phyloP scores from a whole-genome alignment of 208 protist genomes.

The Trichomonas vaginalis region DNA sequence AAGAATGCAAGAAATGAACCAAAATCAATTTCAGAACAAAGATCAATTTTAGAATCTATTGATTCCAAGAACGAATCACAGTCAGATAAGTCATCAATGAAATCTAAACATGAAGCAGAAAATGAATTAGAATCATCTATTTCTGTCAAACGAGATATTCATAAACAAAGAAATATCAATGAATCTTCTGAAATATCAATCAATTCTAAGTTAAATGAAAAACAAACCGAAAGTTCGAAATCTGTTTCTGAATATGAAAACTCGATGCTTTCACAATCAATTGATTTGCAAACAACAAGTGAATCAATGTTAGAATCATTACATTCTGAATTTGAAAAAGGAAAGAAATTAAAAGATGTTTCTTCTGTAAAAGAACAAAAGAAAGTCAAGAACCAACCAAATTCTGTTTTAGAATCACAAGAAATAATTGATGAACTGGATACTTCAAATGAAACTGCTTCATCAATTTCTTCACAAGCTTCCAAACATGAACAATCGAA shows the following conservation, averaged over 20 bases:
- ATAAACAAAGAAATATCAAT: background rate
- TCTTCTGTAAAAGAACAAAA: background rate
- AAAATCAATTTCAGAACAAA: background rate
- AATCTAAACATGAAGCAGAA: background rate
- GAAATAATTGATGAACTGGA: background rate
- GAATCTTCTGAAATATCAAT: background rate
- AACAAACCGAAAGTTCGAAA: background rate
- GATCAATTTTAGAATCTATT: background rate
- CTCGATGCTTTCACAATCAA: background rate
- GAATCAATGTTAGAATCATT: background rate
- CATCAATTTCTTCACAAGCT: background rate
- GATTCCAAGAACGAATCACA: background rate
- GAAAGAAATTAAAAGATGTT: background rate
- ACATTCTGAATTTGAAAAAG: background rate
- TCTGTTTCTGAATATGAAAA: background rate
- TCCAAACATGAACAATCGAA: background rate
- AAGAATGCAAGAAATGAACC: background rate
- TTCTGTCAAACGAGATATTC: background rate
- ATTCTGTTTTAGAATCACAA: background rate
- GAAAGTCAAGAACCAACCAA: background rate
- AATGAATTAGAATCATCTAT: background rate
- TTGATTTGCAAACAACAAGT: background rate
- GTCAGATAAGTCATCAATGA: background rate
- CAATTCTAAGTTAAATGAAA: background rate
- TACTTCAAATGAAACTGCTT: background rate